Base-by-base conservation (phyloP, 1,139 yeast species). In the Candida sojae region DNA sequence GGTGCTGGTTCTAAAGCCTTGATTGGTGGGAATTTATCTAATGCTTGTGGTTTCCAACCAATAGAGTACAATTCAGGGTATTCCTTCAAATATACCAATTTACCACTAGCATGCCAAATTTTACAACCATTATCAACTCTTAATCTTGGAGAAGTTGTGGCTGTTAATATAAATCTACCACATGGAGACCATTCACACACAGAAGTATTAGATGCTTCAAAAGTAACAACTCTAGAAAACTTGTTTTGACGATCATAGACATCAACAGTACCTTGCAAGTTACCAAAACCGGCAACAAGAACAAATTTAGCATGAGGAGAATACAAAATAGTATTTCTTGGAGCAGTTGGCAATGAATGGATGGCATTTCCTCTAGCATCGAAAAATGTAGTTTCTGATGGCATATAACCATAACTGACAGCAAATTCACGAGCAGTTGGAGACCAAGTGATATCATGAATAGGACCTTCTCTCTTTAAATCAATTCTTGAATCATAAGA, bases 161-260 rank as follows among this genome's bases (percentile, higher is more conserved):
- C 99, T 17, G 98, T 92, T 66, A 95, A 73, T 51, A 95, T 84
- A 63, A 80, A 90, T 62, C 96, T 83, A 36, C 99, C 98, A 70
- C 95, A 96, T n/a, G 99, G 99, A 4, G 96, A 86, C 99, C 99
- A 95, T 66, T 88, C 91, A 67, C 97, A 92, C 43, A 87, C 96
- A 29, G 96, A 87, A 10, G 98, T 91, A 71, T 95, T 95, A 43
- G 97, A 73, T 4, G 98, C 99, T 64, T 89, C 91, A 63, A 93
- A 88, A 33, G 90, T 80, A 13, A 91, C 77, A 46, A 93, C 81
- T 67, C 89, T 88, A 51, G 78, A 70, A 66, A 91, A 93, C 67
- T 88, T 88, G 64, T 87, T 84, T 66, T 86, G 91, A 65, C 98
- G 88, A 73, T 95, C 99, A 64, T 92, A 86, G 53, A 95, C 87